Evolutionary conservation across 129 eudicot species (phyloP).

Genomic region (Glebionis coronaria): DNA sequence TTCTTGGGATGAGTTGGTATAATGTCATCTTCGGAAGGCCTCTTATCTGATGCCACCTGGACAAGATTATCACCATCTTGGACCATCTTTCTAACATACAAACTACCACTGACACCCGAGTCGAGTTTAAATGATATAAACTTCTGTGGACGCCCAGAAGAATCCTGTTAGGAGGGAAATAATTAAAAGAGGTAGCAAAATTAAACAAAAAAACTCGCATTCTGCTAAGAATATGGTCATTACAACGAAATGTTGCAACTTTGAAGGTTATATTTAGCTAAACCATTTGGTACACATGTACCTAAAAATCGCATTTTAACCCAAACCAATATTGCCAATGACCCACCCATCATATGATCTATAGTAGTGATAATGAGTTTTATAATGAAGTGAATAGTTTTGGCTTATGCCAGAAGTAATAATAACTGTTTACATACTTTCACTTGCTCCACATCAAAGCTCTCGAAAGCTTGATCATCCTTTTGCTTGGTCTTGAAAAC

Average conservation of each 20-base stretch:
- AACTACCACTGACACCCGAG: slow-evolving; percentile 48
- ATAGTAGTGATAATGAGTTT: background rate
- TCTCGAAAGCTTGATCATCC: slow-evolving; percentile 58
- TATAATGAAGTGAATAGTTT: background rate
- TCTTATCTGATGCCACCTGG: slow-evolving; percentile 48
- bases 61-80: slow-evolving; percentile 21
- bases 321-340: no score
- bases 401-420: background rate
- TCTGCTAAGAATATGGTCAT: background rate
- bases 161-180: slow-evolving; percentile 46
- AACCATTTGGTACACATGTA: no score
- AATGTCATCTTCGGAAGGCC: slow-evolving; percentile 43
- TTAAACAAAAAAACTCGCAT: background rate
- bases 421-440: slow-evolving; percentile 34
- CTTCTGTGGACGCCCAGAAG: slow-evolving; percentile 71
- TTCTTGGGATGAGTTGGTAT: slow-evolving; percentile 37
- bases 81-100: slow-evolving; percentile 62
- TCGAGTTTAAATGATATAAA: slow-evolving; percentile 45
- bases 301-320: no score
- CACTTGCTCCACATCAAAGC: slow-evolving; percentile 45
- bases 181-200: background rate
- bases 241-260: no score
- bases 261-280: no score
- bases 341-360: no score
- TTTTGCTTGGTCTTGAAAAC: slow-evolving; percentile 51